Conservation (phyloP, 352 stramenopile species). For the Phytophthora sp. region DNA sequence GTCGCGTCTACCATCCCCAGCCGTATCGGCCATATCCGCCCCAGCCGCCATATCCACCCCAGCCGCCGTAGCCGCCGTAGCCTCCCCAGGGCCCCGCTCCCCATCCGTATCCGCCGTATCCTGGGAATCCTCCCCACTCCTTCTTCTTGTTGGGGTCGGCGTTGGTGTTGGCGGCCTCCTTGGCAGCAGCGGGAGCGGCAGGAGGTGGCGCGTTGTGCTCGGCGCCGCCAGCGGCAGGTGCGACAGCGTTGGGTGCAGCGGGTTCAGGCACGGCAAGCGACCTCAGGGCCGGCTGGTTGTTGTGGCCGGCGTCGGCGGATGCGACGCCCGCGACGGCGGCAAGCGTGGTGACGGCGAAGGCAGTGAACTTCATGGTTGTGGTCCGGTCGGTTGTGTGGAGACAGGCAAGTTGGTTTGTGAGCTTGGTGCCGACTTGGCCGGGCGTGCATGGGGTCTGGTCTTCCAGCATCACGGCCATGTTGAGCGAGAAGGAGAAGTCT, state of each 20-base stretch:
- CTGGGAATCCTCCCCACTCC: not conserved
- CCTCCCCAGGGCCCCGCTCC: not conserved
- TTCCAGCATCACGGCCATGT: not conserved
- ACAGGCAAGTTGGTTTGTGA: not conserved
- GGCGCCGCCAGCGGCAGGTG: not conserved
- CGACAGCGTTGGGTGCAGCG: not conserved
- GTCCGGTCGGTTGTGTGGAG: not conserved
- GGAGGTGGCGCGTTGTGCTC: not conserved
- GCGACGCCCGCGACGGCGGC: not conserved
- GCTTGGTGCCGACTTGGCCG: no score
- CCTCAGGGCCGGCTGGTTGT: not conserved
- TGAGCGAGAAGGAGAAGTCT: no score
- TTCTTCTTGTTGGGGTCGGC: not conserved
- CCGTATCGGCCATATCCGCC: no score
- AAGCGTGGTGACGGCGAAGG: slow-evolving; percentile 1
- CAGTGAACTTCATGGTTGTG: not conserved
- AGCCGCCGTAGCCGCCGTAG: not conserved
- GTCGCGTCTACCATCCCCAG: not conserved
- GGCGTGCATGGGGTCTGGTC: not conserved
- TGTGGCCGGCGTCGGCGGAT: not conserved
- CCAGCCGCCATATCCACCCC: not conserved
- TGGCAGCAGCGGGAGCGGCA: not conserved
- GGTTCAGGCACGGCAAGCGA: not conserved
- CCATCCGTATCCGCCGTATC: not conserved
- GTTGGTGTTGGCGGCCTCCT: not conserved